Evolutionary conservation across 2,329 filamentous ascomycete species (phyloP).

Genomic region (Nemania sp.): DNA sequence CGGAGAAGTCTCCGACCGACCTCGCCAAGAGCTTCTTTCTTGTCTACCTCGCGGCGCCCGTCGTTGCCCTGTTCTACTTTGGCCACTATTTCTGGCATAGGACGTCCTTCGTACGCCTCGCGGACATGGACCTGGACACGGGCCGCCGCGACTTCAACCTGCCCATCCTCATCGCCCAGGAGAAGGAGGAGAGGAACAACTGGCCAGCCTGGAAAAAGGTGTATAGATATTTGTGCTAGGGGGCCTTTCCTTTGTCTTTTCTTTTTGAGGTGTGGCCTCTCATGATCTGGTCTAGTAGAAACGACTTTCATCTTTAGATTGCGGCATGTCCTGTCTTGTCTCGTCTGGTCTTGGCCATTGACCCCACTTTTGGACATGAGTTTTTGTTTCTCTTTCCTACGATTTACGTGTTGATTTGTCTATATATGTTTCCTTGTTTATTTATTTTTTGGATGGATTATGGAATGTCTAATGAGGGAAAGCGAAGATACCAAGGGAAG

Average conservation of each 20-base stretch:
- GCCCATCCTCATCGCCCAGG: slow-evolving; percentile 76
- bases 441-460: background rate
- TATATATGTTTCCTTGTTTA: background rate
- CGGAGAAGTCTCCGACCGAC: slow-evolving; percentile 46
- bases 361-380: background rate
- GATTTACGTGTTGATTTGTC: background rate
- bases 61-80: slow-evolving; percentile 70
- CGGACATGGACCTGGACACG: slow-evolving; percentile 85
- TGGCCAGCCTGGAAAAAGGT: slow-evolving; percentile 80
- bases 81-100: slow-evolving; percentile 75
- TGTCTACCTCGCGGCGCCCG: slow-evolving; percentile 70
- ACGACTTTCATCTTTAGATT: slow-evolving; percentile 4
- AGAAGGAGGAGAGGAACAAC: slow-evolving; percentile 70
- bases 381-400: slow-evolving; percentile 1
- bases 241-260: background rate
- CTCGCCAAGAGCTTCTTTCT: slow-evolving; percentile 73
- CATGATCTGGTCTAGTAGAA: background rate
- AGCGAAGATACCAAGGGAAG: slow-evolving; percentile 20
- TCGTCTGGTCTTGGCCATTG: background rate
- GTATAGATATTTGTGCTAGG: slow-evolving; percentile 74
- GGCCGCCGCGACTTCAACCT: slow-evolving; percentile 86
- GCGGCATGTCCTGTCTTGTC: too few relatives aligned
- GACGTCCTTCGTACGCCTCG: slow-evolving; percentile 67
- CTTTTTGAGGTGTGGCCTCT: background rate
- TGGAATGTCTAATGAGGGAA: slow-evolving; percentile 11